Percentiles rank a stretch among this genome's conserved stretches.
Conservation (phyloP, 2,329 filamentous ascomycete species). For the Xylaria sp. region DNA sequence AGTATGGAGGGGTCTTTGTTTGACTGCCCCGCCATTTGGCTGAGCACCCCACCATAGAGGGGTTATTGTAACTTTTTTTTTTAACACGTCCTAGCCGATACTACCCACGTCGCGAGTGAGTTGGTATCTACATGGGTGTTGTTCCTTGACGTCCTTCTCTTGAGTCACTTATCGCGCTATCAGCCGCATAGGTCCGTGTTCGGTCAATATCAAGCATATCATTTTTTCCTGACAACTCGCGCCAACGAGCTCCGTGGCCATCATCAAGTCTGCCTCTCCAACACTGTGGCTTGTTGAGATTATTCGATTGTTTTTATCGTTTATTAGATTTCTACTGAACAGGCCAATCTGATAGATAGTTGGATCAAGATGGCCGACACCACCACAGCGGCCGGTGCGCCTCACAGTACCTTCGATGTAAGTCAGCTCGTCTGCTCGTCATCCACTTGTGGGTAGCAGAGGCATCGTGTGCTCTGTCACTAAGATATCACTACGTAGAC, state of each 20-base stretch:
- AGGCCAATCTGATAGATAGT: neutral
- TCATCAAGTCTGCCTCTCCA: neutral
- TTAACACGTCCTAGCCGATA: neutral
- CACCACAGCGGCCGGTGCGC: slow-evolving; percentile 36
- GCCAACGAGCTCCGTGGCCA: neutral
- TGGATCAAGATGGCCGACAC: slow-evolving; percentile 11
- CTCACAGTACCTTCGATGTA: slow-evolving; percentile 48
- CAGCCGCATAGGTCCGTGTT: slow-evolving; percentile 1
- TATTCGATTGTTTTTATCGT: neutral
- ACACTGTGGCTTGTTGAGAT: neutral
- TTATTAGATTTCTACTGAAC: neutral
- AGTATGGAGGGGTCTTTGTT: slow-evolving; percentile 12
- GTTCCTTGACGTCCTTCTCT: neutral
- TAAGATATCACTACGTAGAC: slow-evolving; percentile 58
- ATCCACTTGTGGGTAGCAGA: neutral
- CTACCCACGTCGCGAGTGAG: neutral
- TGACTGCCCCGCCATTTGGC: slow-evolving; percentile 22
- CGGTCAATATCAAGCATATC: slow-evolving; percentile 8
- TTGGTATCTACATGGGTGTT: slow-evolving; percentile 6
- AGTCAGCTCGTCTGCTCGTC: slow-evolving; percentile 24
- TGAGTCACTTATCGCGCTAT: neutral
- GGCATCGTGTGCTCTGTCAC: slow-evolving; percentile 11
- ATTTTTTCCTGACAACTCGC: neutral
- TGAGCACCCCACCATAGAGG: slow-evolving; percentile 22
- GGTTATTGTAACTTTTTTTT: slow-evolving; percentile 17